Evolutionary conservation across 805 yeast species (phyloP), one percentile per base, ranked within the genome.

Genomic region (Myxozyma mucilagina): DNA sequence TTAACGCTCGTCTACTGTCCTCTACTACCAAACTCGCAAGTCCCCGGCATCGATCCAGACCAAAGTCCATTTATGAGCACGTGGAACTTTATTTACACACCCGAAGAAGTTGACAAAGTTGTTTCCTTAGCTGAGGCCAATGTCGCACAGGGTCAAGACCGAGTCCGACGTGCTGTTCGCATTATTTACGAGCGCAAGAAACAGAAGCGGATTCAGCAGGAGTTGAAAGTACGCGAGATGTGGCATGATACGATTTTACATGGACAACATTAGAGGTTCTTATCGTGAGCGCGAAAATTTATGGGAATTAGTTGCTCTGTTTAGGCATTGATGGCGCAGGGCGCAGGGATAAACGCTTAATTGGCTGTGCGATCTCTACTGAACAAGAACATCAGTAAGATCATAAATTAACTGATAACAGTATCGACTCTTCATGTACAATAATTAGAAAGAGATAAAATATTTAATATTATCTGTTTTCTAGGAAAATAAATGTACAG

Each of bases 1-100:
- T 57, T 66, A 36, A 66, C 69, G 18, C 61, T 67, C 9, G 67
- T 64, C 14, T 67, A 67, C 55, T 67, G 68, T 41, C 70, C 70
- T 4, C 56, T 67, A 38, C 59, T 67, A 11, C 66, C 70, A 10
- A 58, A 67, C 59, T 42, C 60, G 43, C 38, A 54, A 13, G 63
- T 67, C 7, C 60, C 66, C 8, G 70, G 66, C 11, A 59, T 63
- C 24, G 69, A 67, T 47, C 70, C 70, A 6, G 67, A 59, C 38
- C 32, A 53, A n/a, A 31, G 58, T 9, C 61, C 66, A 18, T 67
- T 49, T 45, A 55, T 67, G 70, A 64, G 67, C 48, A 67, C 70
- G 29, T 67, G 70, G 70, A 67, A 67, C 45, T 67, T 67, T 29
- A 49, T 62, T 32, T 67, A 67, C 45, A 59, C 69, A 4, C 64